Conservation (phyloP, 352 stramenopile genomes). For the Blastocystis sp. region DNA sequence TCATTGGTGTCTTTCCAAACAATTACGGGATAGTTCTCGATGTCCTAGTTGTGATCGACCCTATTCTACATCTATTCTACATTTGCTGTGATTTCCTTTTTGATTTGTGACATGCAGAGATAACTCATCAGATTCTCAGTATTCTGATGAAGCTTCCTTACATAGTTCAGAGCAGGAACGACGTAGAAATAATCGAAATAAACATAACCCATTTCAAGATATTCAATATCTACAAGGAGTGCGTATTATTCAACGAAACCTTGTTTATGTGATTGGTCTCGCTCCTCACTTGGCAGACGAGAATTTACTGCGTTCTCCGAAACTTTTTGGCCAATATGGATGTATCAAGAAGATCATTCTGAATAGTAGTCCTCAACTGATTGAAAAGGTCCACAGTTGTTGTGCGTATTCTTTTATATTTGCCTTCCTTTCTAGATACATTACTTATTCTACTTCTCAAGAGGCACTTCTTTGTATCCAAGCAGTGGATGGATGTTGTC, state of each 20-base stretch:
- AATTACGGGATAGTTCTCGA: not conserved
- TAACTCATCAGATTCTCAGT: not conserved
- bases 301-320: conserved; percentile 71
- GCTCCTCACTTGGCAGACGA: conserved; percentile 76
- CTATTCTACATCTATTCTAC: not conserved
- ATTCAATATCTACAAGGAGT: conserved; percentile 76
- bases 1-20: conserved; percentile 2
- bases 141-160: not conserved
- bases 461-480: conserved; percentile 8
- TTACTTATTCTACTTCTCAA: not conserved
- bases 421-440: not conserved
- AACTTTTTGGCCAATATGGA: conserved; percentile 84
- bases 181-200: not conserved
- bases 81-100: not conserved
- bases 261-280: conserved; percentile 86
- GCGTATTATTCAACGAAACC: conserved; percentile 84
- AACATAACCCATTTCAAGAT: not conserved
- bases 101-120: not conserved
- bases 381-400: not conserved
- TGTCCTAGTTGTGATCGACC: not conserved
- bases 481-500: not conserved
- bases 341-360: conserved; percentile 85
- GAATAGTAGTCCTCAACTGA: conserved; percentile 66
- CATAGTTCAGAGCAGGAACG: not conserved
- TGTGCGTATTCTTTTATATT: not conserved